These are phyloP conservation scores for Ormosia emarginata DNA, from an alignment of 306 rosid genomes.

Conservation along the genomic window DNA sequence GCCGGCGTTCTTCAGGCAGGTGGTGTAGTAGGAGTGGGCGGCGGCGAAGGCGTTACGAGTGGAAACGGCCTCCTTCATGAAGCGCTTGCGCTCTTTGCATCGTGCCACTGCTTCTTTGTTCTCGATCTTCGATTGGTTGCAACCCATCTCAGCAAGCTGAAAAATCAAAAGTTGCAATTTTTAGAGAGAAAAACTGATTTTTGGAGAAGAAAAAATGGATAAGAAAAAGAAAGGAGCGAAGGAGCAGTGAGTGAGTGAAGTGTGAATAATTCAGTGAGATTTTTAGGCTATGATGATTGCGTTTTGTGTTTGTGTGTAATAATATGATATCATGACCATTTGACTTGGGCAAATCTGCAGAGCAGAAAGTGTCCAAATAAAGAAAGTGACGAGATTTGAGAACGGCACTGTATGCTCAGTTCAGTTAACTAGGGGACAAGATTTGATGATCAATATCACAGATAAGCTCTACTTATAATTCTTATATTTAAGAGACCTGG, in stretches of 20 bases:
- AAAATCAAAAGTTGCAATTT: background rate
- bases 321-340: too few relatives aligned
- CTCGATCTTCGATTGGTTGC: conserved; percentile 90
- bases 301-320: background rate
- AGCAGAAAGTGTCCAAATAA: too few relatives aligned
- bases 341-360: background rate
- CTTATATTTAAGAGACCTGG: too few relatives aligned
- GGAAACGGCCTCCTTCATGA: conserved; percentile 70
- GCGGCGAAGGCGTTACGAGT: conserved; percentile 89
- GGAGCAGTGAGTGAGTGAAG: background rate
- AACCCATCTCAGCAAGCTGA: conserved; percentile 53
- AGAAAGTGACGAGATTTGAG: background rate
- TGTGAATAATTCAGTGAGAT: background rate
- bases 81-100: conserved; percentile 75
- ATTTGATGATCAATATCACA: too few relatives aligned
- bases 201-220: background rate
- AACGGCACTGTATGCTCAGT: too few relatives aligned
- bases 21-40: conserved; percentile 68
- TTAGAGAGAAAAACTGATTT: background rate
- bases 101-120: conserved; percentile 88
- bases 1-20: conserved; percentile 76
- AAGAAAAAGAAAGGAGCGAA: too few relatives aligned
- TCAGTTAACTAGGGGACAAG: too few relatives aligned
- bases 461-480: too few relatives aligned
- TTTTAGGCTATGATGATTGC: background rate